Percentiles rank a stretch among this genome's conserved stretches.
These are phyloP conservation scores for Cymbomonas tetramitiformis DNA, from an alignment of 139 green algal species.

Conservation along the genomic window DNA sequence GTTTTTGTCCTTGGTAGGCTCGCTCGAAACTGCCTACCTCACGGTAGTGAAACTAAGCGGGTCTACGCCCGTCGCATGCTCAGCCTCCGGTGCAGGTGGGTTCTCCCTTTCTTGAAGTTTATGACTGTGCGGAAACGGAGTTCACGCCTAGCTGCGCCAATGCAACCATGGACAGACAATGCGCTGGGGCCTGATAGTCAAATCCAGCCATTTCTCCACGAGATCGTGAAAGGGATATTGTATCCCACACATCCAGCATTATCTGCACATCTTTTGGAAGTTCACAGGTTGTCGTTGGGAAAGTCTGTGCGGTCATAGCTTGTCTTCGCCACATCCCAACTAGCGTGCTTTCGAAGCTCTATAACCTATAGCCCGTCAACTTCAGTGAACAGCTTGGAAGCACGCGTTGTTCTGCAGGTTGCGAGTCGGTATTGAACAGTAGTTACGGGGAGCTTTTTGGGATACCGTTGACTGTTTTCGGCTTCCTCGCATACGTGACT, in stretches of 20 bases:
- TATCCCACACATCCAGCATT: too few species aligned
- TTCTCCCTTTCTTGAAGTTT: slow-evolving; percentile 20
- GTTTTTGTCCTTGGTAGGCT: slow-evolving; percentile 19
- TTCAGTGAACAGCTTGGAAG: background rate
- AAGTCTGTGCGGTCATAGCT: too few species aligned
- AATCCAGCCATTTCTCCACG: too few species aligned
- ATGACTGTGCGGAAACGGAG: too few species aligned
- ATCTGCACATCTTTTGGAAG: too few species aligned
- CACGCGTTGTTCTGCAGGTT: slow-evolving; percentile 34
- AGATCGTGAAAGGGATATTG: too few species aligned
- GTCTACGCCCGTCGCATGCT: slow-evolving; percentile 40
- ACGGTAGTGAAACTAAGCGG: slow-evolving; percentile 50
- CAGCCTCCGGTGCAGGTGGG: slow-evolving; percentile 14
- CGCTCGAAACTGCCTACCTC: slow-evolving; percentile 64
- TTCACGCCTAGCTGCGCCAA: too few species aligned
- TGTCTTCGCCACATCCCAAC: too few species aligned
- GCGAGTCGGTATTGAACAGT: slow-evolving; percentile 51
- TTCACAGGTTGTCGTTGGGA: too few species aligned
- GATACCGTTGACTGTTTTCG: slow-evolving; percentile 49
- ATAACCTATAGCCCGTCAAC: background rate
- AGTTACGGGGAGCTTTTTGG: slow-evolving; percentile 53
- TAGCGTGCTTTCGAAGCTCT: background rate
- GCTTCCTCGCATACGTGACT: slow-evolving; percentile 48
- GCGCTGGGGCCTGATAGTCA: too few species aligned
- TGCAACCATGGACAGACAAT: too few species aligned